A percentile compares a stretch with the other conserved stretches of the same genome.
Conservation (phyloP, 2,329 filamentous ascomycete genomes). For the Elsinoe perseae region DNA sequence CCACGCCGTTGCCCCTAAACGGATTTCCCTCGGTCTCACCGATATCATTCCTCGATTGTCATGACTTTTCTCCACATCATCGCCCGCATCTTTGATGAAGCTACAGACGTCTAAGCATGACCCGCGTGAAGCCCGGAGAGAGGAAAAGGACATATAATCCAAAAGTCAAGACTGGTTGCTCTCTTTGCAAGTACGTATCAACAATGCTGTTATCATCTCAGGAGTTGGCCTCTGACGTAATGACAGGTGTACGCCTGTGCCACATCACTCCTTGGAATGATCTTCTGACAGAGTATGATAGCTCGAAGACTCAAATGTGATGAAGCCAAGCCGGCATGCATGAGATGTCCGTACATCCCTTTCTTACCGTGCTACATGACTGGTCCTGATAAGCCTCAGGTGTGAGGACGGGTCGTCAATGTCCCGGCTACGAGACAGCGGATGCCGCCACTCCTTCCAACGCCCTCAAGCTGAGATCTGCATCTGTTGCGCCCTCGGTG, state of each 20-base stretch:
- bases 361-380: neutral
- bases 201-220: neutral
- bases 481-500: neutral
- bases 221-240: neutral
- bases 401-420: constrained; percentile 4
- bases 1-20: constrained; percentile 9
- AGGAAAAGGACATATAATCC: constrained; percentile 15
- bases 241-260: neutral
- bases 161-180: constrained; percentile 13
- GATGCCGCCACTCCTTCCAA: neutral
- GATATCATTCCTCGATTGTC: neutral
- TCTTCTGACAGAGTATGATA: neutral
- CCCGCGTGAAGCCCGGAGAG: constrained; percentile 15
- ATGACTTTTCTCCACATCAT: neutral
- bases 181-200: constrained; percentile 7
- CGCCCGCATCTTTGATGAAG: neutral
- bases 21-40: constrained; percentile 1
- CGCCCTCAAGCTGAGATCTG: neutral
- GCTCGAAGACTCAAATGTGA: constrained; percentile 15
- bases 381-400: neutral
- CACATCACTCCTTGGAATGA: neutral
- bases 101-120: neutral
- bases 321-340: constrained; percentile 14
- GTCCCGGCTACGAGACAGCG: constrained; percentile 6
- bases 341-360: constrained; percentile 1